phyloP scores from a whole-genome alignment of 2,329 filamentous ascomycete species.

The Ambrosiella cleistominuta region DNA sequence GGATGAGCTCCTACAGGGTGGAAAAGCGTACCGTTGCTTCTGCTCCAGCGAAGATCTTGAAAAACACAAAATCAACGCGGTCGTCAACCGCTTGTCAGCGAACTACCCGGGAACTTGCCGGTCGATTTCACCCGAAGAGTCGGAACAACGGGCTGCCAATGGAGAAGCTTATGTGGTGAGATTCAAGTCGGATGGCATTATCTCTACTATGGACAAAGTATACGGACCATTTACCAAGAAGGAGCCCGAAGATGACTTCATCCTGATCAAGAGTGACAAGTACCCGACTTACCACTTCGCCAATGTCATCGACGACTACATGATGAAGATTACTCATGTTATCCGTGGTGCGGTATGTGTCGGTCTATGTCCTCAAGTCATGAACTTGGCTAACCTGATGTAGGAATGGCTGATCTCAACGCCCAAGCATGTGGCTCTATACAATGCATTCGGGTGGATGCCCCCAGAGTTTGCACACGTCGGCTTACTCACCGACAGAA shows the following conservation, averaged over 20 bases:
- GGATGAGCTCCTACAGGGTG: conserved; percentile 47
- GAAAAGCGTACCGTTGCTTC: conserved; percentile 83
- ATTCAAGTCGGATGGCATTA: conserved; percentile 38
- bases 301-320: conserved; percentile 89
- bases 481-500: conserved; percentile 50
- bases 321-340: conserved; percentile 92
- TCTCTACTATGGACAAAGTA: conserved; percentile 44
- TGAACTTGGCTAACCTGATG: background rate
- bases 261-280: conserved; percentile 80
- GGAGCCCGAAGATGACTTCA: conserved; percentile 55
- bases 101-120: conserved; percentile 51
- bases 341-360: conserved; percentile 59
- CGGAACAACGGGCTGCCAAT: conserved; percentile 47
- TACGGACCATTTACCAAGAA: conserved; percentile 50
- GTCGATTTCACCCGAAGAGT: conserved; percentile 46
- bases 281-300: conserved; percentile 93
- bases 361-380: background rate
- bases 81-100: conserved; percentile 29
- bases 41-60: conserved; percentile 59
- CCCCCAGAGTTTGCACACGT: conserved; percentile 66
- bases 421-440: conserved; percentile 53
- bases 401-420: conserved; percentile 94
- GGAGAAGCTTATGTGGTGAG: conserved; percentile 64
- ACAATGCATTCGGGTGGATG: conserved; percentile 58
- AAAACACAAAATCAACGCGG: conserved; percentile 43